Evolutionary conservation across 2,329 filamentous ascomycete genomes (phyloP).

Genomic region (Torrubiella hemipterigena): DNA sequence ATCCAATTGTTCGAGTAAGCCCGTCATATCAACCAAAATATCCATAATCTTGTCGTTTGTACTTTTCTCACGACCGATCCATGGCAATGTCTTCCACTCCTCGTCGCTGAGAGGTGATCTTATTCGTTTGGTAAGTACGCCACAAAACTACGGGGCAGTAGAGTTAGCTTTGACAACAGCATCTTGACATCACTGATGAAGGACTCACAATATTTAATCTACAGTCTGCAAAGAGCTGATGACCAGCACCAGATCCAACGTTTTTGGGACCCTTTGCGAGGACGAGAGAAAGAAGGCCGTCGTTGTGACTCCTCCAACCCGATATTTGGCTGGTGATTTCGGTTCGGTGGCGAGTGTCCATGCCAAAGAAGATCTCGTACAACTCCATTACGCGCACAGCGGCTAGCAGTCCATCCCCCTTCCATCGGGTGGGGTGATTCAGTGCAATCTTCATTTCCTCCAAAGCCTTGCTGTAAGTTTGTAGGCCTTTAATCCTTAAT

Average conservation of each 20-base stretch:
- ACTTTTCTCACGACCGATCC: conserved; percentile 1
- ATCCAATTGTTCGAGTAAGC: conserved; percentile 2
- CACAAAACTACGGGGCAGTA: conserved; percentile 4
- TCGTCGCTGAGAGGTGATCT: not conserved
- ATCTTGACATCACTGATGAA: not conserved
- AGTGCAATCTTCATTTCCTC: conserved; percentile 2
- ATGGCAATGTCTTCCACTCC: conserved; percentile 2
- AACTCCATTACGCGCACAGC: conserved; percentile 3
- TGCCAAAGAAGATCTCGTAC: conserved; percentile 2
- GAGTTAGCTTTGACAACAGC: not conserved
- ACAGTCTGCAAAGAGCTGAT: conserved; percentile 5
- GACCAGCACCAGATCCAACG: conserved; percentile 1
- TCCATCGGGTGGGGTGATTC: not conserved
- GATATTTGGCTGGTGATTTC: conserved; percentile 1
- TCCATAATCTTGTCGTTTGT: conserved; percentile 3
- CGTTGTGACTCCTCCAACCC: conserved; percentile 3
- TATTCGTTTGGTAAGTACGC: conserved; percentile 1
- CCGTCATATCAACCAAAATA: conserved; percentile 3
- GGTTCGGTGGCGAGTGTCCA: not conserved
- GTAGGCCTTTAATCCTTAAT: not conserved
- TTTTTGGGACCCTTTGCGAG: not conserved
- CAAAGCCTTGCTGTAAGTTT: not conserved
- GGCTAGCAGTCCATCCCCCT: conserved; percentile 2
- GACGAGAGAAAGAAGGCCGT: conserved; percentile 2
- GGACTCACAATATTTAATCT: conserved; percentile 4